Conservation (phyloP, 1,284 basidiomycete species). For the Apiotrichum brassicae region DNA sequence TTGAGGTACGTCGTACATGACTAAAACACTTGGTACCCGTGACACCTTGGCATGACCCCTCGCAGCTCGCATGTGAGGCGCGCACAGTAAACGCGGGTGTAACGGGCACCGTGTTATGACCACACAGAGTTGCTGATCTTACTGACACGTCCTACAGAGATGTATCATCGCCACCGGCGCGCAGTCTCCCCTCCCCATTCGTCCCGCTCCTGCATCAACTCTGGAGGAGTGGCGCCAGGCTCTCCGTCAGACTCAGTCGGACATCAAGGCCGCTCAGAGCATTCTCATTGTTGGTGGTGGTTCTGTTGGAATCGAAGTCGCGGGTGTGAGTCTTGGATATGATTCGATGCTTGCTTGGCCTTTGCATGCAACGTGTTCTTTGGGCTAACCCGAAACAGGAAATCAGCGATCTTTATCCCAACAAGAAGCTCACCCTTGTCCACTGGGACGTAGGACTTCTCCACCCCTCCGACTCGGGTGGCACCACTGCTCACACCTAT, state of each 20-base stretch:
- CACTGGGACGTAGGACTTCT: slow-evolving; percentile 29
- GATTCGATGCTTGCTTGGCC: too few relatives aligned
- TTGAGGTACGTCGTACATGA: slow-evolving; percentile 29
- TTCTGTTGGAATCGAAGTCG: slow-evolving; percentile 49
- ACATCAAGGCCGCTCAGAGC: slow-evolving; percentile 23
- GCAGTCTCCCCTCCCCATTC: slow-evolving; percentile 38
- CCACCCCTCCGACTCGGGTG: slow-evolving; percentile 19
- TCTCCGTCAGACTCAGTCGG: slow-evolving; percentile 20
- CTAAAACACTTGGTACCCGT: too few relatives aligned
- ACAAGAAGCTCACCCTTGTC: slow-evolving; percentile 21
- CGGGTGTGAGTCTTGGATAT: slow-evolving; percentile 47
- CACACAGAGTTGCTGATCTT: too few relatives aligned
- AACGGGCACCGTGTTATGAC: too few relatives aligned
- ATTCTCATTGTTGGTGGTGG: slow-evolving; percentile 48
- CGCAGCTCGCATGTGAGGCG: neutral
- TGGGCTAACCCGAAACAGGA: slow-evolving; percentile 13
- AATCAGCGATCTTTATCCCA: slow-evolving; percentile 28
- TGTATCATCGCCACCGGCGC: slow-evolving; percentile 43
- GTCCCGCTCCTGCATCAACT: slow-evolving; percentile 25
- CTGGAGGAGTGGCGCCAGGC: slow-evolving; percentile 20
- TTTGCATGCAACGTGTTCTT: neutral
- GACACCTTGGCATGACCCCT: neutral
- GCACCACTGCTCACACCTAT: slow-evolving; percentile 20
- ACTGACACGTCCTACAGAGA: slow-evolving; percentile 18
- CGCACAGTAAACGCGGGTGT: too few relatives aligned